Evolutionary conservation across 1,284 basidiomycete species (phyloP).

Genomic region (Cutaneotrichosporon sp.): DNA sequence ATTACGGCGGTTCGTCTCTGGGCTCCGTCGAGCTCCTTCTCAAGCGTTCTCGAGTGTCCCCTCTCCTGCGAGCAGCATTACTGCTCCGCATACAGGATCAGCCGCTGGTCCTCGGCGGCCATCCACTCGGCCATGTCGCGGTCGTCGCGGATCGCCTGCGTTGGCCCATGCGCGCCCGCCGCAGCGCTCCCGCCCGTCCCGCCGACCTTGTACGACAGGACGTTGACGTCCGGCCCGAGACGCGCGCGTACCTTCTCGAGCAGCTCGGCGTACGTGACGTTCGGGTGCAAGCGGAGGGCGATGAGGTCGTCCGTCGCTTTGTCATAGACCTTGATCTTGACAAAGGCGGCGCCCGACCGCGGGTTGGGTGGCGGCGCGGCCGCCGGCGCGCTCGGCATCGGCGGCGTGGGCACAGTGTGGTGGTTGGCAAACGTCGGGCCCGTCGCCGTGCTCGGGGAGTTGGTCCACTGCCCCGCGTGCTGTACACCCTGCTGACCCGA

Average conservation of each 20-base stretch:
- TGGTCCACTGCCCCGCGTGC: neutral
- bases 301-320: slow-evolving; percentile 88
- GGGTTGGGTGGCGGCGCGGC: neutral
- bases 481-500: neutral
- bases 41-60: too few species aligned
- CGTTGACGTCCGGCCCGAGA: slow-evolving; percentile 71
- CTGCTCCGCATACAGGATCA: slow-evolving; percentile 76
- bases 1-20: neutral
- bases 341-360: slow-evolving; percentile 61
- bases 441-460: neutral
- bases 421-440: neutral
- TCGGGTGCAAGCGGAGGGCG: slow-evolving; percentile 96
- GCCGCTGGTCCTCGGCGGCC: slow-evolving; percentile 72
- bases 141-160: slow-evolving; percentile 70
- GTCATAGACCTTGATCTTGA: slow-evolving; percentile 98
- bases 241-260: slow-evolving; percentile 88
- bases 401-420: neutral
- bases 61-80: neutral
- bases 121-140: slow-evolving; percentile 76
- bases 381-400: slow-evolving; percentile 7
- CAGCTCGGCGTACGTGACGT: slow-evolving; percentile 78
- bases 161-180: slow-evolving; percentile 57
- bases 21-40: too few species aligned
- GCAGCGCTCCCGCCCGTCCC: slow-evolving; percentile 26
- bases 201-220: slow-evolving; percentile 69